Percentiles rank a stretch among this genome's conserved stretches.
phyloP scores from a whole-genome alignment of 2,329 filamentous ascomycete genomes.

The Lomentospora prolificans region DNA sequence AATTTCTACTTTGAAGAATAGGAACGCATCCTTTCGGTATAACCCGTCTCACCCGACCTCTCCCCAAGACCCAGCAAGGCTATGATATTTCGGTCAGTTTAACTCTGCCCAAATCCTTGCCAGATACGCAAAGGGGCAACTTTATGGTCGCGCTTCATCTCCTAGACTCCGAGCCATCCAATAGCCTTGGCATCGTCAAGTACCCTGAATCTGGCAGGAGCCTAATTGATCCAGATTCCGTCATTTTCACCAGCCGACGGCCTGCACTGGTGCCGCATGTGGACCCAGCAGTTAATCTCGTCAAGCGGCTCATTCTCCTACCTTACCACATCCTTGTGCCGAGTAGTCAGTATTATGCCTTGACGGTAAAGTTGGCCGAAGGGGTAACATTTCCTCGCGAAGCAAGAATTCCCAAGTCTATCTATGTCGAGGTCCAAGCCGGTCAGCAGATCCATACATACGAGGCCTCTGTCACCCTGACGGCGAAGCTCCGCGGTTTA shows the following conservation, averaged over 20 bases:
- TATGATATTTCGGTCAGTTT: slow-evolving; percentile 78
- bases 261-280: slow-evolving; percentile 73
- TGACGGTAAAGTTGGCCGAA: slow-evolving; percentile 67
- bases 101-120: slow-evolving; percentile 64
- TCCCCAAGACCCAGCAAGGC: slow-evolving; percentile 60
- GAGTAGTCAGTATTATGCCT: slow-evolving; percentile 48
- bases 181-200: slow-evolving; percentile 8
- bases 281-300: slow-evolving; percentile 56
- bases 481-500: slow-evolving; percentile 66
- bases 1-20: slow-evolving; percentile 19
- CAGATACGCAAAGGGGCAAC: slow-evolving; percentile 72
- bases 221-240: slow-evolving; percentile 26
- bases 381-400: slow-evolving; percentile 48
- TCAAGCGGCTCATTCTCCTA: slow-evolving; percentile 52
- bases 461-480: slow-evolving; percentile 54
- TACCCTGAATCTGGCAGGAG: slow-evolving; percentile 12
- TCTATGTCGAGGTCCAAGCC: slow-evolving; percentile 58
- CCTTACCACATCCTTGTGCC: slow-evolving; percentile 57
- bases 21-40: slow-evolving; percentile 44
- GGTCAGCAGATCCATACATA: slow-evolving; percentile 69
- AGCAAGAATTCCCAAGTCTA: slow-evolving; percentile 31
- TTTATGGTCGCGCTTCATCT: slow-evolving; percentile 86
- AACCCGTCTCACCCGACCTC: slow-evolving; percentile 31
- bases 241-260: slow-evolving; percentile 57
- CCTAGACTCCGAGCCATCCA: slow-evolving; percentile 32